A percentile compares a stretch with the other conserved stretches of the same genome.
Conservation (phyloP, 768 basidiomycete genomes). For the Collybia mongolica region DNA sequence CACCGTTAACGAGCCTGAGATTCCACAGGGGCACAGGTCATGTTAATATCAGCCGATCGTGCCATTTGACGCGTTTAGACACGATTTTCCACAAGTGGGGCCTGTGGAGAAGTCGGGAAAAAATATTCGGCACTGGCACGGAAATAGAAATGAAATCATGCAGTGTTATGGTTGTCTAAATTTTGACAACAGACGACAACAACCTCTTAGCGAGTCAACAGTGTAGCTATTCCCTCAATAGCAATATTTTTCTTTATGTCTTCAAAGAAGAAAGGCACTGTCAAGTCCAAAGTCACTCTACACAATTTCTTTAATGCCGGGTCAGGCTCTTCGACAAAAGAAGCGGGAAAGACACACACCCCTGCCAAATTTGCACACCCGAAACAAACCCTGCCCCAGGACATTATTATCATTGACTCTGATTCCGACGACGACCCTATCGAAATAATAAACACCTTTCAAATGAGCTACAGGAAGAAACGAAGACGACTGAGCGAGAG, state of each 20-base stretch:
- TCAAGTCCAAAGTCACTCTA: constrained; percentile 35
- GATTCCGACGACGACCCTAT: constrained; percentile 42
- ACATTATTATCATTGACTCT: constrained; percentile 65
- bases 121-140: constrained; percentile 1
- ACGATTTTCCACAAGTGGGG: no score
- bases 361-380: constrained; percentile 3
- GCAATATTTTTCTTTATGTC: constrained; percentile 1
- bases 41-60: background rate
- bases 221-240: no score
- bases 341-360: constrained; percentile 3
- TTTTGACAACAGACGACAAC: no score
- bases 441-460: constrained; percentile 8
- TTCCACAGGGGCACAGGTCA: background rate
- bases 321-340: constrained; percentile 5
- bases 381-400: constrained; percentile 15
- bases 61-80: no score
- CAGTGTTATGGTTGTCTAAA: no score
- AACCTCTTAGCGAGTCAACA: background rate
- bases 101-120: background rate
- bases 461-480: constrained; percentile 3
- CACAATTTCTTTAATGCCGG: constrained; percentile 43
- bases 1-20: no score
- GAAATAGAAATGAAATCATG: background rate
- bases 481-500: constrained; percentile 20
- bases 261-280: constrained; percentile 32